Conservation (phyloP, 1,284 basidiomycete species). For the Volvariella volvacea region DNA sequence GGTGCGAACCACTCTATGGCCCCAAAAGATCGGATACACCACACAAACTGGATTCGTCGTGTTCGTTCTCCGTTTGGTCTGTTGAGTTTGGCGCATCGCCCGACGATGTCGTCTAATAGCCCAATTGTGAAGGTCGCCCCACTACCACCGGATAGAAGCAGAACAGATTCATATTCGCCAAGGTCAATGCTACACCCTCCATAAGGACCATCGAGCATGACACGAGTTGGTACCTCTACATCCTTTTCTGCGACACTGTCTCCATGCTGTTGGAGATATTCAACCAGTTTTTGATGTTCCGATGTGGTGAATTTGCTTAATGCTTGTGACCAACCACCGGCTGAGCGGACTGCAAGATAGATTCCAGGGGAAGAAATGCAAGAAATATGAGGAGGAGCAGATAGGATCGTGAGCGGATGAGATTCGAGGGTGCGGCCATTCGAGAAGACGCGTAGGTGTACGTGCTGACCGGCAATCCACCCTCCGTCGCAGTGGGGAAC, state of each 20-base stretch:
- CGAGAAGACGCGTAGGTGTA: conserved; percentile 69
- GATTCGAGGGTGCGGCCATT: conserved; percentile 61
- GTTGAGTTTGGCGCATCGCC: conserved; percentile 28
- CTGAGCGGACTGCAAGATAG: conserved; percentile 50
- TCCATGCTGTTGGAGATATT: conserved; percentile 4
- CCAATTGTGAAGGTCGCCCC: conserved; percentile 62
- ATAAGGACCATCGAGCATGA: conserved; percentile 66
- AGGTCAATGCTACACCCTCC: conserved; percentile 55
- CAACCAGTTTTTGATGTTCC: not conserved
- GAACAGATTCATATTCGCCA: conserved; percentile 46
- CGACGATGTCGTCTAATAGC: conserved; percentile 60
- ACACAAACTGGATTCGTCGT: conserved; percentile 52
- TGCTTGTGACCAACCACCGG: conserved; percentile 62
- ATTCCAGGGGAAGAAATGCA: conserved; percentile 22
- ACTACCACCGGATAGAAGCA: conserved; percentile 62
- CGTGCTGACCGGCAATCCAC: conserved; percentile 76
- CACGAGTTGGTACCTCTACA: conserved; percentile 24
- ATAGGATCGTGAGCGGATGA: conserved; percentile 73
- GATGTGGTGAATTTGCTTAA: conserved; percentile 43
- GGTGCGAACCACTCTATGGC: conserved; percentile 53
- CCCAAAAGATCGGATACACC: conserved; percentile 59
- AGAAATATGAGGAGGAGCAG: conserved; percentile 42
- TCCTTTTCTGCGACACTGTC: conserved; percentile 2
- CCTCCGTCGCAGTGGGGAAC: conserved; percentile 65
- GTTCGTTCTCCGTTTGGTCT: conserved; percentile 31